These are phyloP conservation scores for Cardamine resedifolia DNA, from an alignment of 345 rosid genomes.

Conservation along the genomic window DNA sequence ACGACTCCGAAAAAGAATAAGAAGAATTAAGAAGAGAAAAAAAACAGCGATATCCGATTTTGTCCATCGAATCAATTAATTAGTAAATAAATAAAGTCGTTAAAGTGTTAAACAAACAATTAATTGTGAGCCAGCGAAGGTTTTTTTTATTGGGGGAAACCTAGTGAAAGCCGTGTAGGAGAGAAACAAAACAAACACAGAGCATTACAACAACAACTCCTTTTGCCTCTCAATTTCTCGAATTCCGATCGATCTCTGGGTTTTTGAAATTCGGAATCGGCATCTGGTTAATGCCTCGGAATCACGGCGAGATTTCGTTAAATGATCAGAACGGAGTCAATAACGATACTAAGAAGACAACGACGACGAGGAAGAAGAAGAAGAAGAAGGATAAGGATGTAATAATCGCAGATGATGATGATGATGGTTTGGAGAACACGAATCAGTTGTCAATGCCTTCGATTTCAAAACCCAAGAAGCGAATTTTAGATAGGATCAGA, in stretches of 20 bases:
- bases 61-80: constrained; percentile 2
- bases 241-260: constrained; percentile 1
- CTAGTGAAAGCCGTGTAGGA: constrained; percentile 20
- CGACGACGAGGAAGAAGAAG: constrained; percentile 12
- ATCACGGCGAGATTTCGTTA: constrained; percentile 26
- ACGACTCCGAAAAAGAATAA: neutral
- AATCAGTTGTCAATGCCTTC: constrained; percentile 24
- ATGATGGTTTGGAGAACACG: neutral
- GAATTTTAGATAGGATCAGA: constrained; percentile 17
- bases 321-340: constrained; percentile 28
- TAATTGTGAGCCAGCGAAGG: constrained; percentile 30
- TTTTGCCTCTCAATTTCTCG: neutral
- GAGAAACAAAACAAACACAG: neutral
- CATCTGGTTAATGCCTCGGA: constrained; percentile 39
- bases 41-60: constrained; percentile 9
- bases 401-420: neutral
- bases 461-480: constrained; percentile 24
- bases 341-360: constrained; percentile 9
- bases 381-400: constrained; percentile 12
- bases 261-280: neutral
- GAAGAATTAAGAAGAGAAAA: neutral
- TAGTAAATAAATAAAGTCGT: constrained; percentile 18
- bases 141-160: constrained; percentile 8
- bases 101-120: constrained; percentile 1
- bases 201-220: neutral